Evolutionary conservation across 768 basidiomycete genomes (phyloP).

Genomic region (Leccinum pellstonianum): DNA sequence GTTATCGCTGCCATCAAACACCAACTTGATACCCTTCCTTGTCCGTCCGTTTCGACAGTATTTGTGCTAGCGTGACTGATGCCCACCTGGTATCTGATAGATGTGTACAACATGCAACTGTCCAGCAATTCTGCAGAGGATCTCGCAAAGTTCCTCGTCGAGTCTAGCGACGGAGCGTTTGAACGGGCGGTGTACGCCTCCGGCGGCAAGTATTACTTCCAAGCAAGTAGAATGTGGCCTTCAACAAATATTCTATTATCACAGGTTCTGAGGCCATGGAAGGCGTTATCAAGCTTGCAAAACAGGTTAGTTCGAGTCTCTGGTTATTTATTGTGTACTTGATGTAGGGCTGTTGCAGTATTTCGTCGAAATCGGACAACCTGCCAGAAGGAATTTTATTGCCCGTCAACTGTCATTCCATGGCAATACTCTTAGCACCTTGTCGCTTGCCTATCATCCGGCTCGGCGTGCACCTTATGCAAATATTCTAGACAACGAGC

Average conservation of each 20-base stretch:
- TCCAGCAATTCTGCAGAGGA: constrained; percentile 80
- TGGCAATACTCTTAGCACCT: constrained; percentile 74
- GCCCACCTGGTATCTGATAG: constrained; percentile 35
- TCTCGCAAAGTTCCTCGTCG: constrained; percentile 64
- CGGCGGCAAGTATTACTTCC: constrained; percentile 51
- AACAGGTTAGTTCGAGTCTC: constrained; percentile 51
- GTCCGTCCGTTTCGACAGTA: constrained; percentile 50
- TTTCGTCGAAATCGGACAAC: constrained; percentile 66
- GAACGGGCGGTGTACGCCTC: constrained; percentile 68
- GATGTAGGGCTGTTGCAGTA: constrained; percentile 45
- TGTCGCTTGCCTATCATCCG: constrained; percentile 69
- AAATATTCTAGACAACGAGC: constrained; percentile 56
- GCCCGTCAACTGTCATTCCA: constrained; percentile 79
- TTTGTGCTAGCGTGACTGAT: not conserved
- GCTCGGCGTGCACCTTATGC: constrained; percentile 66
- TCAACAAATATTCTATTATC: constrained; percentile 2
- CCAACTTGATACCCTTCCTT: constrained; percentile 74
- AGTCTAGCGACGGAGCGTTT: constrained; percentile 72
- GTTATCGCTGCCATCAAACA: constrained; percentile 75
- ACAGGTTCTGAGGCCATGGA: constrained; percentile 90
- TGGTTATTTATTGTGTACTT: not conserved
- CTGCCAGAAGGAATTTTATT: constrained; percentile 74
- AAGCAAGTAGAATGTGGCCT: not conserved
- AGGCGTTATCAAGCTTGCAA: constrained; percentile 74
- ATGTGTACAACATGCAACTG: constrained; percentile 86